Base-by-base conservation (phyloP, 2,329 filamentous ascomycete species). In the Beauveria sp. region DNA sequence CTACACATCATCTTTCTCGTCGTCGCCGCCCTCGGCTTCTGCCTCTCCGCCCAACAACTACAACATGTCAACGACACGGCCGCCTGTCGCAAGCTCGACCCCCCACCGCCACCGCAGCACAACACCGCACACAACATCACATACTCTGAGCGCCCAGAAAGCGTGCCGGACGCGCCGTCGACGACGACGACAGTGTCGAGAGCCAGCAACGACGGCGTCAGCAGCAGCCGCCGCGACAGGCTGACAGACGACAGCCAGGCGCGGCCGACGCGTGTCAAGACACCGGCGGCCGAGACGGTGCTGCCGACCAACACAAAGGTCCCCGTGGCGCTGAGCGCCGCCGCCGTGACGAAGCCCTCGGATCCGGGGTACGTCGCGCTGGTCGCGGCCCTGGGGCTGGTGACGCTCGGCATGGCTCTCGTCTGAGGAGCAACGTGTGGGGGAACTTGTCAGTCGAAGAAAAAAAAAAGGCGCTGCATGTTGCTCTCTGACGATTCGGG, bases 401-500 rank as follows among this genome's bases (percentile, higher is more conserved):
- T 61, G 45, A 61, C 52, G 45, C 34, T 57, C 34, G 59, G 59
- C 2, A 61, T 61, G 59, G 43, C 52, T 5, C 46, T 61, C 16
- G 40, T 61, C 9, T 61, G 46, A 61, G 26, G 28, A 40, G 8
- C 5, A 30, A 34, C 30, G 30, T 34, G 12, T 34, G 30, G 30
- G 30, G 30, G 30, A 34, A 34, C 4, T 12, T 34, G 10, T 1
- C 30, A 16, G 24, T 49, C 46, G 43, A 55, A 30, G 30, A 56
- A 56, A 26, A 16, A 40, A 46, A 42, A 18, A 14, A 8, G 16
- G 26, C 20, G 16, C 5, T n/a, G 49, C 50, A 40, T 53, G 18
- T n/a, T 43, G 18, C 30, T 12, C 30, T 34, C 30, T 34, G 30
- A 12, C 30, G 30, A 34, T 12, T 12, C 30, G 30, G 30, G 30